Evolutionary conservation across 345 rosid species (phyloP).

Genomic region (Moricandia moricandioides): DNA sequence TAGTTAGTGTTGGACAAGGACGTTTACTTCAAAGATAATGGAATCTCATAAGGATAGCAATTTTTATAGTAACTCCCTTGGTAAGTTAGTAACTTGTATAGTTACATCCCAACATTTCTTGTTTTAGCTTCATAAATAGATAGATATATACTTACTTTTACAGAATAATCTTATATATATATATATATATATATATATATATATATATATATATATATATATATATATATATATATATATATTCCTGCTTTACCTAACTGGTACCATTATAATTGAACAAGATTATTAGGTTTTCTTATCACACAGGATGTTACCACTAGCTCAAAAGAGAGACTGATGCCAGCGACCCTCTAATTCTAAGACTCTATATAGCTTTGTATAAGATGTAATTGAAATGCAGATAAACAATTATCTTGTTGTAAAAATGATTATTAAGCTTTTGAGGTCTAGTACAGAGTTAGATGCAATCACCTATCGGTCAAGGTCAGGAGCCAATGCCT

Average conservation of each 20-base stretch:
- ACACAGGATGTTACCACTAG: slow-evolving; percentile 25
- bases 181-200: neutral
- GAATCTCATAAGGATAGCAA: slow-evolving; percentile 20
- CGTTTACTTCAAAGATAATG: slow-evolving; percentile 20
- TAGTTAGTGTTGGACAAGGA: slow-evolving; percentile 23
- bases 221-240: neutral
- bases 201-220: too few relatives aligned
- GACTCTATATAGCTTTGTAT: neutral
- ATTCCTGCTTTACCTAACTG: slow-evolving; percentile 34
- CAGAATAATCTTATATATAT: slow-evolving; percentile 6
- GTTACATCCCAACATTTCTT: slow-evolving; percentile 10
- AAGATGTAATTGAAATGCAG: neutral
- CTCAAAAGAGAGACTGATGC: slow-evolving; percentile 27
- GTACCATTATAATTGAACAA: slow-evolving; percentile 20
- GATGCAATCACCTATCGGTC: neutral
- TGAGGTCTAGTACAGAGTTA: neutral
- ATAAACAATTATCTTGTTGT: neutral
- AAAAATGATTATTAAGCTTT: slow-evolving; percentile 1
- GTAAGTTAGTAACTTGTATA: slow-evolving; percentile 14
- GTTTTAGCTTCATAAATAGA: neutral
- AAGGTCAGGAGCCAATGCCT: slow-evolving; percentile 11
- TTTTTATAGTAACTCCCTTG: slow-evolving; percentile 2
- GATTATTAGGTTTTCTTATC: slow-evolving; percentile 31
- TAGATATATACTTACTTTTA: neutral
- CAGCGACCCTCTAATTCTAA: slow-evolving; percentile 33